Percentiles rank a stretch among this genome's conserved stretches.
These are phyloP conservation scores for Hypoxylon sp. DNA, from an alignment of 2,329 filamentous ascomycete genomes.

Conservation along the genomic window DNA sequence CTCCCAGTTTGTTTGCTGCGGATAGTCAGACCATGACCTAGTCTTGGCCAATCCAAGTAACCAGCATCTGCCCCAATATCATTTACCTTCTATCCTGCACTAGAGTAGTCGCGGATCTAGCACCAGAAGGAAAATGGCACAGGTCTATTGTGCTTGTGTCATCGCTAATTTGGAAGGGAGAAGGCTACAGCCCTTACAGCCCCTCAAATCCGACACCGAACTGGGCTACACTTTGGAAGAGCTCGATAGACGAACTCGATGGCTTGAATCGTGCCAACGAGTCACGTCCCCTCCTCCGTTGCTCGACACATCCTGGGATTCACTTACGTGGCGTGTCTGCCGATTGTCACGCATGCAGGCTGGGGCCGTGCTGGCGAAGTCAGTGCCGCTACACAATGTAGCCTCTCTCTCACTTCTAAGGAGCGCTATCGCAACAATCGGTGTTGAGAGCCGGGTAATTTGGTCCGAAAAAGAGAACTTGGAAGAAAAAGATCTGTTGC, in stretches of 20 bases:
- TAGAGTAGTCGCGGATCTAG: not conserved
- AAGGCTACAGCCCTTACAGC: not conserved
- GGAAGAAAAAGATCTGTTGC: conserved; percentile 32
- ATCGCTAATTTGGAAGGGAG: conserved; percentile 49
- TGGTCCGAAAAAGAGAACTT: conserved; percentile 27
- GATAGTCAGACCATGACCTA: not conserved
- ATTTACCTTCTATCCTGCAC: conserved; percentile 3
- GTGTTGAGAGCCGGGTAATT: conserved; percentile 18
- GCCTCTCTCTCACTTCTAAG: conserved; percentile 37
- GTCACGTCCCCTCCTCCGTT: conserved; percentile 49
- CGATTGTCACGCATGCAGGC: conserved; percentile 14
- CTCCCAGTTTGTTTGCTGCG: conserved; percentile 14
- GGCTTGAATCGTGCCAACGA: conserved; percentile 35
- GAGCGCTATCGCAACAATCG: conserved; percentile 27
- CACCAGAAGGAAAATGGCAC: conserved; percentile 30
- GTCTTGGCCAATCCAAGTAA: not conserved
- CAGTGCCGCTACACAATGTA: conserved; percentile 18
- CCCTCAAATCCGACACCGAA: conserved; percentile 6
- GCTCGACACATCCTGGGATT: conserved; percentile 47
- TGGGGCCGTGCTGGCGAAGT: not conserved
- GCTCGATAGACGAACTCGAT: conserved; percentile 46
- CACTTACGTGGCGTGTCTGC: conserved; percentile 48
- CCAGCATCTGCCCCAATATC: not conserved
- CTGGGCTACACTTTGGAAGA: conserved; percentile 30
- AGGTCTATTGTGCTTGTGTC: conserved; percentile 46